These are phyloP conservation scores for Nymphaea thermarum DNA, from an alignment of 164 flowering plant species.

Conservation along the genomic window DNA sequence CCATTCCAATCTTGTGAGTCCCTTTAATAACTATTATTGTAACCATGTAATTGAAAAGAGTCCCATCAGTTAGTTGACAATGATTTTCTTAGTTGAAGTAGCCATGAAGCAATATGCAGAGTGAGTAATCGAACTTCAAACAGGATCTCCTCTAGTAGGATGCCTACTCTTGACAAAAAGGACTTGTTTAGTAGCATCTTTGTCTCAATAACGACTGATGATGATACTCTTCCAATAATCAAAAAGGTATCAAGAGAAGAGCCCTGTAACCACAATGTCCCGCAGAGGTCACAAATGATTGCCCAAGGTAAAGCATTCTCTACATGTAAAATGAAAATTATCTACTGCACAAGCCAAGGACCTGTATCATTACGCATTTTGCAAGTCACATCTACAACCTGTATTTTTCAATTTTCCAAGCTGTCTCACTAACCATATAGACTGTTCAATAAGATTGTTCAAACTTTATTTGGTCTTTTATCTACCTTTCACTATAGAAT, in stretches of 20 bases:
- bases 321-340: too few species aligned
- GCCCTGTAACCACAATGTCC: slow-evolving; percentile 27
- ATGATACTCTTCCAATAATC: slow-evolving; percentile 77
- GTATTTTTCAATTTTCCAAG: too few species aligned
- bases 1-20: too few species aligned
- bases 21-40: too few species aligned
- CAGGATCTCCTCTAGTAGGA: slow-evolving; percentile 47
- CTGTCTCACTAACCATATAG: too few species aligned
- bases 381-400: too few species aligned
- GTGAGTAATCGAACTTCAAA: slow-evolving; percentile 51
- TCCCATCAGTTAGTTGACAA: slow-evolving; percentile 9
- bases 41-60: too few species aligned
- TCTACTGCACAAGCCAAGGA: not conserved
- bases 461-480: too few species aligned
- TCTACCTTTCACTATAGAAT: too few species aligned
- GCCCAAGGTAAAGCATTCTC: too few species aligned
- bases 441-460: too few species aligned
- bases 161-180: slow-evolving; percentile 23
- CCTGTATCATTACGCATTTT: not conserved
- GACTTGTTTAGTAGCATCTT: slow-evolving; percentile 46
- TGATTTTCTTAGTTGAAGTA: slow-evolving; percentile 46
- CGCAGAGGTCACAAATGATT: too few species aligned
- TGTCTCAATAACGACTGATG: slow-evolving; percentile 63
- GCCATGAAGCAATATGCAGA: slow-evolving; percentile 69
- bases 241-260: slow-evolving; percentile 68